Evolutionary conservation across 1,284 basidiomycete genomes (phyloP), one percentile per base, ranked within the genome.

Genomic region (Trichosporon asahii): DNA sequence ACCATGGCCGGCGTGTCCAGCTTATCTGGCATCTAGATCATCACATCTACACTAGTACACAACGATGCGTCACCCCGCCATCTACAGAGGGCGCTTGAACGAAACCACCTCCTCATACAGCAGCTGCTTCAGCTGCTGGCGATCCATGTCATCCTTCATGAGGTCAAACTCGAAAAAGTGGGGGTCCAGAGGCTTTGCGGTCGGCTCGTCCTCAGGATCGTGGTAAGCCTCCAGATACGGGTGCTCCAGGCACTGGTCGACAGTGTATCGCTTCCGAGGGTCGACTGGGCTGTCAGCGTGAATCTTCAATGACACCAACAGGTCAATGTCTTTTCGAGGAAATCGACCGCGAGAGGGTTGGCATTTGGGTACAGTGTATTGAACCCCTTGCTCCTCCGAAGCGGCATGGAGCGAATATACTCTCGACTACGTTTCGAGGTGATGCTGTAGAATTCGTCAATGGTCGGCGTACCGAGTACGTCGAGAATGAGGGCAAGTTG

Each of bases 131-230:
- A 95, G 84, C 76, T 93, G 89, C 35, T 89, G 94, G 53, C 93
- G 88, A 77, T 90, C 93, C 84, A 95, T 94, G 76, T 94, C 92
- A 74, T 96, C 94, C 85, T 96, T 95, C 86, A 93, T 90, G 71
- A 94, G 85, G 80, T 97, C 95, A 81, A 97, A 97, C 78, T 95
- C 93, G 83, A 98, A 97, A 86, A 97, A 97, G 75, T 90, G 89
- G 2, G 92, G 90, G 72, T 93, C 91, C 64, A 98, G 88, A 31
- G 95, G 94, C 14, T 93, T 91, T 1, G 94, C 94, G 18, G 90
- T 88, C 0, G 95, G 95, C 83, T 97, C 95, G 78, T 97, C 94
- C 55, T 95, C 92, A 0, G 94, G 93, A 79, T 95, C 94, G 69
- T 84, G 83, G 79, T 95, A 95, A 78, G 94, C 91, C 80, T 94